These are phyloP conservation scores for Tetrapisispora phaffii DNA, from an alignment of 805 yeast genomes.

Conservation along the genomic window DNA sequence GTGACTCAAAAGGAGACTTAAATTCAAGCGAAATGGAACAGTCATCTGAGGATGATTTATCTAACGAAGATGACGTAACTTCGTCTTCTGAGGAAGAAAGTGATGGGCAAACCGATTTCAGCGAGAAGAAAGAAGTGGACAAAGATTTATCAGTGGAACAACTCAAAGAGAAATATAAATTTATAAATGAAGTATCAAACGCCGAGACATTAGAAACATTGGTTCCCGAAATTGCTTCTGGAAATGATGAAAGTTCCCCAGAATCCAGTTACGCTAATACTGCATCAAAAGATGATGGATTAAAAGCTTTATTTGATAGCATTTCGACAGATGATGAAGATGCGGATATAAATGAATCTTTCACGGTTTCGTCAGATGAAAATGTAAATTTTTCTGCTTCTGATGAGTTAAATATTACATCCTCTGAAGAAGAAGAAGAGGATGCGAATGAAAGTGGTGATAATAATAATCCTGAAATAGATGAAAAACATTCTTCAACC, in stretches of 20 bases:
- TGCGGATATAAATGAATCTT: conserved; percentile 24
- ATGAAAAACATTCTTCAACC: background rate
- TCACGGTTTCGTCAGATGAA: background rate
- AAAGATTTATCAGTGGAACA: conserved; percentile 35
- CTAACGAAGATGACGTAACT: conserved; percentile 10
- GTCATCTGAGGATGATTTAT: conserved; percentile 3
- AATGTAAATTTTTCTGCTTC: conserved; percentile 6
- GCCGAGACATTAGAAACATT: background rate
- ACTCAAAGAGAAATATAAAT: conserved; percentile 35
- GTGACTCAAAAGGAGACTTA: conserved; percentile 1
- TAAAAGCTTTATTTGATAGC: conserved; percentile 4
- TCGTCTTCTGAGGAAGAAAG: conserved; percentile 9
- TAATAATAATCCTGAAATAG: background rate
- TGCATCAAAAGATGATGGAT: background rate
- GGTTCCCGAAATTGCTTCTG: no score
- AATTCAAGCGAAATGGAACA: conserved; percentile 18
- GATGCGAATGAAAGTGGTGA: background rate
- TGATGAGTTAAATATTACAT: conserved; percentile 9
- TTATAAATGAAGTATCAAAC: conserved; percentile 9
- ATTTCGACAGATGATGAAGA: conserved; percentile 15
- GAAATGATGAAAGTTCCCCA: no score
- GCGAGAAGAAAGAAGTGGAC: conserved; percentile 11
- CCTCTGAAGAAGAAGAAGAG: conserved; percentile 2
- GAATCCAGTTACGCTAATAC: no score
- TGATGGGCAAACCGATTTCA: conserved; percentile 11